Evolutionary conservation across 768 basidiomycete species (phyloP), one percentile per base, ranked within the genome.

Genomic region (Tylopilus balloui): DNA sequence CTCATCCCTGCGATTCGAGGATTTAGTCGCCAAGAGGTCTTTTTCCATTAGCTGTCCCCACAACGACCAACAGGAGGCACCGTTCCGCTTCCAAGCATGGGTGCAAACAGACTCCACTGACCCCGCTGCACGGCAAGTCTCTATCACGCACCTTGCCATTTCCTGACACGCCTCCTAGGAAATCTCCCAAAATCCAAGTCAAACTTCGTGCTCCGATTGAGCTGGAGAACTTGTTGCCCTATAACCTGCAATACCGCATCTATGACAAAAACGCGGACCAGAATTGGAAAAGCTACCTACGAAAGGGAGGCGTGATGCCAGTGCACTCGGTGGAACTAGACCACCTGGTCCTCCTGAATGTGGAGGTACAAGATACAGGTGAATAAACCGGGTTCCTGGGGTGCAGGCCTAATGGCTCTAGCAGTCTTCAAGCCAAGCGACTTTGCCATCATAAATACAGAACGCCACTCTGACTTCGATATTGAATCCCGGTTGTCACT

Each of bases 361-460:
- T 97, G n/a, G 76, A 85, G 46, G 75, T 96, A 2, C 87, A 98
- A 69, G 95, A 98, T 57, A 88, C 92, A 41, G 83, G 95, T 92
- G 57, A 58, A 25, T 47, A 39, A n/a, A 10, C 38, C 12, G 21
- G 15, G 19, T 27, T 29, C 23, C 31, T 45, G 17, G 25, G 28
- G 47, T 20, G 17, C 21, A 11, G 6, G 19, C 28, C 49, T 50
- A 36, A 62, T 21, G 7, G 21, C 27, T 25, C 35, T 24, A 45
- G 4, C 57, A 95, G 92, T 82, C 13, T 91, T 93, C 73, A 88
- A 87, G 60, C 86, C 92, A 14, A 95, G 93, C 64, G 94, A 98
- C 50, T 99, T 96, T 58, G 87, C 92, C 3, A 97, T 99, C 68
- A 94, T 99, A 70, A 97, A 92, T 62, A 91, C 90, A 14, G 92